phyloP scores from a whole-genome alignment of 192 early-diverging fungal species.

The Podila minutissima region DNA sequence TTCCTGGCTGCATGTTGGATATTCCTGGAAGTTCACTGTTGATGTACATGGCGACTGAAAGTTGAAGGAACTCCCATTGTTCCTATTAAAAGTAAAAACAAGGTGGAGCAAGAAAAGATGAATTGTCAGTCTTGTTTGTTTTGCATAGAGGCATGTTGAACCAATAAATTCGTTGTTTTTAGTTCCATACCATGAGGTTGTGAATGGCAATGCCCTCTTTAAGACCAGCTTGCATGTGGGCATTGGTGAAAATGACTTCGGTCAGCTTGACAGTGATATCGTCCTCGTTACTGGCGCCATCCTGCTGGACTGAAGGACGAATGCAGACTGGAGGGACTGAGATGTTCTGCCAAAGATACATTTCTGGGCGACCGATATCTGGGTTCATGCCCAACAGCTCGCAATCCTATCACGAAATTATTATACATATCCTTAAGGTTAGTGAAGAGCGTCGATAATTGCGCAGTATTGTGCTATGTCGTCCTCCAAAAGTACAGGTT shows the following conservation, averaged over 20 bases:
- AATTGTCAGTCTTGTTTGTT: too few species aligned
- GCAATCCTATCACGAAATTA: slow-evolving; percentile 71
- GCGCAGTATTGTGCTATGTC: too few species aligned
- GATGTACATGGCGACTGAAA: slow-evolving; percentile 96
- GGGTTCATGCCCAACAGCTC: slow-evolving; percentile 95
- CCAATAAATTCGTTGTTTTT: neutral
- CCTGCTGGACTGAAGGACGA: slow-evolving; percentile 94
- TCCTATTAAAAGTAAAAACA: slow-evolving; percentile 64
- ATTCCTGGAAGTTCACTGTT: slow-evolving; percentile 96
- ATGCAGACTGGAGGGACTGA: slow-evolving; percentile 97
- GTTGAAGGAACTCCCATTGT: slow-evolving; percentile 96
- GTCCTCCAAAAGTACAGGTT: neutral
- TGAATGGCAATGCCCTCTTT: slow-evolving; percentile 70
- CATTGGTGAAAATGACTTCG: slow-evolving; percentile 93
- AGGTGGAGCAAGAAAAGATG: neutral
- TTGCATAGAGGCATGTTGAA: neutral
- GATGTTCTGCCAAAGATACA: slow-evolving; percentile 93
- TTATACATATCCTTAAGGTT: neutral
- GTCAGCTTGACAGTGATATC: slow-evolving; percentile 95
- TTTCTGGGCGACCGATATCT: slow-evolving; percentile 84
- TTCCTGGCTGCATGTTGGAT: slow-evolving; percentile 67
- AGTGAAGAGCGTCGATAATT: too few species aligned
- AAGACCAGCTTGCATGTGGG: slow-evolving; percentile 73
- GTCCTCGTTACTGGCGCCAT: slow-evolving; percentile 96
- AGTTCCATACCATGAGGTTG: slow-evolving; percentile 67